A percentile compares a stretch with the other conserved stretches of the same genome.
Conservation (phyloP, 108 stramenopile species). For the Pseudonitzschia multiseries region DNA sequence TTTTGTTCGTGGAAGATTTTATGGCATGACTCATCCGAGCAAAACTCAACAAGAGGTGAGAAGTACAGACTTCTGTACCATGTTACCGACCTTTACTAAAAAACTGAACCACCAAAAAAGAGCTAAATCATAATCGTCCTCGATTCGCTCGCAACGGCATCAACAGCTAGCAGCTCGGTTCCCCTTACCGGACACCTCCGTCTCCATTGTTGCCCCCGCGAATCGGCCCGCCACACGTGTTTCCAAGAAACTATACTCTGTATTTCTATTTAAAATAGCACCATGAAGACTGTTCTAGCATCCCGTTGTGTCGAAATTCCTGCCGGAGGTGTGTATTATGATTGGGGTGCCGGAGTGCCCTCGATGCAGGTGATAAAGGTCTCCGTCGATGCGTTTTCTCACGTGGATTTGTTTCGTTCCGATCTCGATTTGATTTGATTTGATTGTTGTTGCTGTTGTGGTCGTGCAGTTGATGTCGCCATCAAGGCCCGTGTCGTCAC, state of each 20-base stretch:
- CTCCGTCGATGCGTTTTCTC: not conserved
- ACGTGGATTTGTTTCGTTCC: not conserved
- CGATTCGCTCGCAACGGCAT: not conserved
- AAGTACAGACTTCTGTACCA: not conserved
- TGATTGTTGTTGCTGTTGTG: not conserved
- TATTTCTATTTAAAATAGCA: constrained; percentile 16
- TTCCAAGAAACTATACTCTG: constrained; percentile 2
- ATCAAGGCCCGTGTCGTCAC: constrained; percentile 85
- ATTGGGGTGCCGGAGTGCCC: not conserved
- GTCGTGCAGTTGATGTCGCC: constrained; percentile 72
- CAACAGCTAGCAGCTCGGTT: not conserved
- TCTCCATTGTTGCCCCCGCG: constrained; percentile 30
- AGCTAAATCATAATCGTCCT: not conserved
- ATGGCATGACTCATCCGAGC: not conserved
- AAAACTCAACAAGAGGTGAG: not conserved
- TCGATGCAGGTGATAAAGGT: no score
- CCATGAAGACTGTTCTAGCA: constrained; percentile 86
- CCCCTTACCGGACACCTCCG: not conserved
- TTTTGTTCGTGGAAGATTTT: no score
- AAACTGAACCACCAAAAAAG: constrained; percentile 1
- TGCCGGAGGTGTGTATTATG: constrained; percentile 57
- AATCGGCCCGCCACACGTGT: constrained; percentile 37
- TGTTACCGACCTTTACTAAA: constrained; percentile 23
- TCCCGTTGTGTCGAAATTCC: constrained; percentile 75
- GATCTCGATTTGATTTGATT: no score